These are phyloP conservation scores for Pochonia chlamydosporia DNA, from an alignment of 2,329 filamentous ascomycete genomes.

Conservation along the genomic window DNA sequence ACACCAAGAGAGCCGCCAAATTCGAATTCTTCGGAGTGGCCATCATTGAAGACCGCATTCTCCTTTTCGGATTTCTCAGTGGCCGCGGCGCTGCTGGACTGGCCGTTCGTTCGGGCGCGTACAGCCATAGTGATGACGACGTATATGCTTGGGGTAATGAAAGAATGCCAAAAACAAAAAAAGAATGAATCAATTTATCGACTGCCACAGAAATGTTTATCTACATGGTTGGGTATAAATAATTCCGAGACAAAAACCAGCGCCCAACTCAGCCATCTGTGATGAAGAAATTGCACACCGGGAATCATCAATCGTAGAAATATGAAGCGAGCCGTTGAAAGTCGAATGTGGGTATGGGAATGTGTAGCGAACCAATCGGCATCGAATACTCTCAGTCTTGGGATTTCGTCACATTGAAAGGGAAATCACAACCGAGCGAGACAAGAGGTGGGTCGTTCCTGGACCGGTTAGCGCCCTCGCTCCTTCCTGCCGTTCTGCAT, in stretches of 20 bases:
- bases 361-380: constrained; percentile 20
- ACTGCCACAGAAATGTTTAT: too few relatives aligned
- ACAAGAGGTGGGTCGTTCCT: too few relatives aligned
- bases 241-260: not conserved
- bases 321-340: not conserved
- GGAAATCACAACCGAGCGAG: too few relatives aligned
- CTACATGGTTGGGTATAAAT: not conserved
- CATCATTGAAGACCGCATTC: constrained; percentile 1
- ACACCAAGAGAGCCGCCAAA: constrained; percentile 82
- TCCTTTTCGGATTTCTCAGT: not conserved
- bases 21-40: constrained; percentile 55
- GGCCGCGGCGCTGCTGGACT: not conserved
- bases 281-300: not conserved
- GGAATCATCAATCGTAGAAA: not conserved
- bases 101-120: not conserved
- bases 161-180: too few relatives aligned
- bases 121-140: not conserved
- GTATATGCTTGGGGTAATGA: too few relatives aligned
- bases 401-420: not conserved
- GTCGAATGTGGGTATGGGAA: constrained; percentile 17
- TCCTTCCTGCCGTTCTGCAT: too few relatives aligned
- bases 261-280: not conserved
- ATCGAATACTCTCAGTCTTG: too few relatives aligned
- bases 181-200: too few relatives aligned
- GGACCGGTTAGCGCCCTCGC: not conserved